These are phyloP conservation scores for Hydnum rufescens DNA, from an alignment of 768 basidiomycete species.

Conservation along the genomic window DNA sequence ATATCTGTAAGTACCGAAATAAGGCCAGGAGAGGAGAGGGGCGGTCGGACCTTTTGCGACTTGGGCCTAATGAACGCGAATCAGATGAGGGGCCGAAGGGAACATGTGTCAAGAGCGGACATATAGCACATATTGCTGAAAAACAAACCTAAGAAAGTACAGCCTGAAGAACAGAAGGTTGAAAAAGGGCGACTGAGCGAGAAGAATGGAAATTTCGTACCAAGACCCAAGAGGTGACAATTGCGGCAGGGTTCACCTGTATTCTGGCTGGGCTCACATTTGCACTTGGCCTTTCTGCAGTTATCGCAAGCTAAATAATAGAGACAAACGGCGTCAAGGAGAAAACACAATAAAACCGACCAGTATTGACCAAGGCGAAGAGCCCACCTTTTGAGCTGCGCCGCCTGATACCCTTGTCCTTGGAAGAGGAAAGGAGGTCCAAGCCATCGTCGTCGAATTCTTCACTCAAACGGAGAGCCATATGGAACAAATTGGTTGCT, in stretches of 20 bases:
- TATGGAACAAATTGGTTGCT: no score
- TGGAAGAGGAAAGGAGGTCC: slow-evolving; percentile 1
- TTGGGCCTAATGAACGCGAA: slow-evolving; percentile 14
- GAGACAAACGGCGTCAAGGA: not conserved
- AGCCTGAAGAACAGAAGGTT: not conserved
- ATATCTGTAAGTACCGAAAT: slow-evolving; percentile 21
- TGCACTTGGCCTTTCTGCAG: slow-evolving; percentile 73
- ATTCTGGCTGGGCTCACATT: slow-evolving; percentile 46
- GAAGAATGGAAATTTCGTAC: slow-evolving; percentile 24
- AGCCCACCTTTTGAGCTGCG: slow-evolving; percentile 9
- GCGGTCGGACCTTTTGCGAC: slow-evolving; percentile 14
- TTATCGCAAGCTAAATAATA: slow-evolving; percentile 48
- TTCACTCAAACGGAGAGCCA: not conserved
- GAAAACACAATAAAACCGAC: no score
- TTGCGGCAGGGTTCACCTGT: slow-evolving; percentile 51
- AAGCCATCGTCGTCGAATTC: slow-evolving; percentile 5
- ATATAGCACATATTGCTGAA: not conserved
- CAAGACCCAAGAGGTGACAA: slow-evolving; percentile 34
- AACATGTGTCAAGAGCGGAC: slow-evolving; percentile 19
- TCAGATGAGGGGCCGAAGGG: slow-evolving; percentile 7
- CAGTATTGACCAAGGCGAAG: not conserved
- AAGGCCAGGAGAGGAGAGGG: no score
- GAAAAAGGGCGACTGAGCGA: not conserved
- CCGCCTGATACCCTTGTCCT: slow-evolving; percentile 7
- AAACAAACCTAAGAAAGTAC: slow-evolving; percentile 1